Base-by-base conservation (phyloP, 139 green algal species). In the Parachlorella kessleri region DNA sequence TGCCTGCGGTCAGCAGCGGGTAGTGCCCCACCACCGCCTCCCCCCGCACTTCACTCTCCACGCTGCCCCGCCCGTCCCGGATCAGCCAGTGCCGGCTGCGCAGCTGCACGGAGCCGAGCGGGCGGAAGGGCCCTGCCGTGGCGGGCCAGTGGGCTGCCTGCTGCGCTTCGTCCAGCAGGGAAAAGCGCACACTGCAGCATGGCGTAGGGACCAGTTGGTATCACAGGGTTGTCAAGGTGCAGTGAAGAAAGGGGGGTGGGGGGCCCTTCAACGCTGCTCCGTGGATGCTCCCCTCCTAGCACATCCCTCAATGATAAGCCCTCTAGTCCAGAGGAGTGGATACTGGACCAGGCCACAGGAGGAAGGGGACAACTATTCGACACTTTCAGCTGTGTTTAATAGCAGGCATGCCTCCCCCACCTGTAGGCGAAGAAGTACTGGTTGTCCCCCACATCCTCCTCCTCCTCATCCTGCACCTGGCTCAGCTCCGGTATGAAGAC, bases 51-150 rank as follows among this genome's bases (percentile, higher is more conserved):
- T 94, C 91, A 48, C 82, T 76, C 18, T 75, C 69, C 68, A 87
- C 70, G 42, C 65, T 18, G 3, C 79, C 88, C 4, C 39, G 30
- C 28, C 75, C 78, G 26, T 89, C 73, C 2, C 68, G 74, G 33
- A 96, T 96, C 36, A 89, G 32, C 92, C 92, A 96, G 76, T 93
- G 85, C 24, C 92, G 83, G 53, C 73, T 73, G 42, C 70, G 69
- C 59, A 96, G 88, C 89, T 95, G 91, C 48, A 86, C 90, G 6
- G 66, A 80, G 28, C 24, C 24, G 42, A 93, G 66, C 5, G 53
- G 73, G 21, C 53, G 53, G 21, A 76, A 9, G 8, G 63, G 39
- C 1, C 63, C 66, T 1, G 77, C 66, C 30, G 67, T 74, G 39
- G 40, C 66, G 26, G 71, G 48, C 69, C 55, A 63, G 8, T 33